phyloP scores from a whole-genome alignment of 768 basidiomycete genomes.

The Boletus subcaerulescens region DNA sequence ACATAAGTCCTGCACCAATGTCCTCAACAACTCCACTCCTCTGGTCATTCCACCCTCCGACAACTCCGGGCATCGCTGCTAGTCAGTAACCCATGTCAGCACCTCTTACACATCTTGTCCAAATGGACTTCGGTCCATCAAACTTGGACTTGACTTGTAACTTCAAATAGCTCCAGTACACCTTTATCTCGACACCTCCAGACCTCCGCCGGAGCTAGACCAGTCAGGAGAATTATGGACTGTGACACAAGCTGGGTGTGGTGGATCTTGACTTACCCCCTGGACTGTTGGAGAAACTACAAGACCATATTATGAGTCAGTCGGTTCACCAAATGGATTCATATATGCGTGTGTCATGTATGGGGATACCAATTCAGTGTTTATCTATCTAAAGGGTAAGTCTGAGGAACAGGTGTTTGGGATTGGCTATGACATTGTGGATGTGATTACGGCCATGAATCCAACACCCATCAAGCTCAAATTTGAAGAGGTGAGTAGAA shows the following conservation, averaged over 20 bases:
- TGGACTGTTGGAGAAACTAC: conserved; percentile 64
- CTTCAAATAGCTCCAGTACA: too few species aligned
- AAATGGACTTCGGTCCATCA: too few species aligned
- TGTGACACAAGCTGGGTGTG: conserved; percentile 91
- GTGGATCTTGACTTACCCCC: conserved; percentile 64
- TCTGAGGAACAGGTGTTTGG: conserved; percentile 92
- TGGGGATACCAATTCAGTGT: conserved; percentile 96
- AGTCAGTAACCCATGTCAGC: too few species aligned
- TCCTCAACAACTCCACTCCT: too few species aligned
- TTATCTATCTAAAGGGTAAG: conserved; percentile 85
- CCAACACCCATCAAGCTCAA: conserved; percentile 93
- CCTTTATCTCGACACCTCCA: too few species aligned
- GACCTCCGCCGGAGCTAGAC: too few species aligned
- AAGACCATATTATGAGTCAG: conserved; percentile 76
- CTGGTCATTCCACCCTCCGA: too few species aligned
- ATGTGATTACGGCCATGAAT: conserved; percentile 79
- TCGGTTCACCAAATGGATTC: neutral
- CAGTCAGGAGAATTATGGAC: too few species aligned
- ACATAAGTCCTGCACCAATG: too few species aligned
- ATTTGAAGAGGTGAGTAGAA: conserved; percentile 80
- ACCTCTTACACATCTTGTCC: too few species aligned
- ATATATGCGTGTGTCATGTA: conserved; percentile 68
- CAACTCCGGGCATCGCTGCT: too few species aligned
- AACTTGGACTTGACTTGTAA: too few species aligned
- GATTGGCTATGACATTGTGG: conserved; percentile 91